Base-by-base conservation (phyloP, 805 yeast species). In the Yarrowia sp. region DNA sequence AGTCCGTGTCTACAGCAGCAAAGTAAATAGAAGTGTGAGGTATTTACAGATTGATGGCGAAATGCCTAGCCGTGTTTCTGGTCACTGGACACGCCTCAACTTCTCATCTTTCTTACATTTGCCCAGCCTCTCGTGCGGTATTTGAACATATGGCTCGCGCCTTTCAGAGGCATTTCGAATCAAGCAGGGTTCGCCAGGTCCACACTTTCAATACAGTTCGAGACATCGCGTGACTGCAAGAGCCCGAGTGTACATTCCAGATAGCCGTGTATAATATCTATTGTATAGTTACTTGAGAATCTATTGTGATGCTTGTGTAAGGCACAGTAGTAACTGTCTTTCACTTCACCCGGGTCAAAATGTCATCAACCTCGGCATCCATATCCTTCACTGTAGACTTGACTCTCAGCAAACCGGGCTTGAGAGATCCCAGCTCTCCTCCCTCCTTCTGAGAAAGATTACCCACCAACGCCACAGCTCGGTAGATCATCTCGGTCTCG, bases 401-500 rank as follows among this genome's bases (percentile, higher is more conserved):
- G 42, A 59, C 56, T 46, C 56, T 10, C 11, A 48, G 15, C 46
- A 49, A 26, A 2, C 46, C 55, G 3, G 36, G 40, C 22, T 63
- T 48, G 4, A 63, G 56, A 16, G 22, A 10, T 2, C 26, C 36
- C 56, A 63, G 14, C 1, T 38, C 11, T 3, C n/a, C 38, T 14
- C 67, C 56, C 11, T 59, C 52, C 22, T 35, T 43, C 8, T 63
- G 67, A 4, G 56, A 53, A 12, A 76, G 68, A 11, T 71, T 74
- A 22, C 70, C 71, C 38, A 76, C 63, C 16, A 74, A 72, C 26
- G 75, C 73, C n/a, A 74, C 72, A 9, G 73, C 75, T 10, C 80
- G 72, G 40, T 76, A 59, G 53, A 76, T 68, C 65, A 77, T 63
- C 36, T 73, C 74, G n/a, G 68, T 71, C 49, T 74, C 74, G 2